Conservation (phyloP, 1,139 yeast genomes). For the Geotrichum carabidarum region DNA sequence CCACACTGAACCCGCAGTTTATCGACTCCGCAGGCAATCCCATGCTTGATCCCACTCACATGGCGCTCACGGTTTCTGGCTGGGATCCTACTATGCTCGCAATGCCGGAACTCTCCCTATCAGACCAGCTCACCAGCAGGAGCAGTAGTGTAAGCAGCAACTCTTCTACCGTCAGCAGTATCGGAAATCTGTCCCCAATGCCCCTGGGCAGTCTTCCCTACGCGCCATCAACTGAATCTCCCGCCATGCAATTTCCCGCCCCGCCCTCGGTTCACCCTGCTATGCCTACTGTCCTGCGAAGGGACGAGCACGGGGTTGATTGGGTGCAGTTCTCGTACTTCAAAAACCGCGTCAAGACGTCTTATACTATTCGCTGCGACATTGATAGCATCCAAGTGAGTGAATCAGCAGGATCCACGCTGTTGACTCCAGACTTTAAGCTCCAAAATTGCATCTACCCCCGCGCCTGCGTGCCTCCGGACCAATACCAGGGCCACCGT, state of each 20-base stretch:
- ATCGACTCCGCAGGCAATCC: no score
- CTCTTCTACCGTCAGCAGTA: no score
- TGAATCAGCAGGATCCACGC: slow-evolving; percentile 21
- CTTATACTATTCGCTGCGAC: slow-evolving; percentile 37
- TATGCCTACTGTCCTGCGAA: slow-evolving; percentile 27
- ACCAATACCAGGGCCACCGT: slow-evolving; percentile 43
- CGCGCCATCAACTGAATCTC: no score
- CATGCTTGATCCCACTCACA: no score
- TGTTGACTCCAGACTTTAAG: slow-evolving; percentile 33
- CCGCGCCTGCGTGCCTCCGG: slow-evolving; percentile 41
- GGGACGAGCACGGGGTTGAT: slow-evolving; percentile 35
- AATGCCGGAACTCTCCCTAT: neutral
- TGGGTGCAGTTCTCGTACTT: slow-evolving; percentile 39
- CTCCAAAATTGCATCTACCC: slow-evolving; percentile 44
- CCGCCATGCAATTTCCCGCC: no score
- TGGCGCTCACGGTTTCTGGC: no score
- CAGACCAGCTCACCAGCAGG: neutral
- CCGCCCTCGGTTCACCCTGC: neutral
- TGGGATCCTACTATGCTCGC: no score
- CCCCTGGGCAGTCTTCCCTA: no score
- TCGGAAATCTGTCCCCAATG: no score
- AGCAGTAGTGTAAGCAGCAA: neutral
- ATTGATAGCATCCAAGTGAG: slow-evolving; percentile 32
- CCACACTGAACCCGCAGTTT: no score
- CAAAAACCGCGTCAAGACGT: slow-evolving; percentile 31